A percentile compares a stretch with the other conserved stretches of the same genome.
These are phyloP conservation scores for Drosera capensis DNA, from an alignment of 148 eudicot genomes.

Conservation along the genomic window DNA sequence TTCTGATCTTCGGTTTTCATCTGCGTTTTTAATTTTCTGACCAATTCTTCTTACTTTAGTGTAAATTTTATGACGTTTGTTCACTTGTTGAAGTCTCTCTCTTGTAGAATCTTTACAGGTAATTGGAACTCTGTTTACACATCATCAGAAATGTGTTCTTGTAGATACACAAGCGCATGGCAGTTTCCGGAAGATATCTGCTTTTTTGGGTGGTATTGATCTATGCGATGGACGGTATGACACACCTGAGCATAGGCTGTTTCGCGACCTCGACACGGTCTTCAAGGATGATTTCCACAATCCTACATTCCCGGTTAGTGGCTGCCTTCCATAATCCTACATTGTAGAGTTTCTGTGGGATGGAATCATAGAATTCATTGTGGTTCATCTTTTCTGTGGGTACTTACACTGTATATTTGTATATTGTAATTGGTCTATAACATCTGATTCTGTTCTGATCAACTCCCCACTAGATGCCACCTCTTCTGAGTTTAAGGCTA, in stretches of 20 bases:
- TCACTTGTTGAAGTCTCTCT: constrained; percentile 9
- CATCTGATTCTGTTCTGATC: too few species aligned
- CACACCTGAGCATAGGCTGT: constrained; percentile 89
- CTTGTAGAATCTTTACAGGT: constrained; percentile 32
- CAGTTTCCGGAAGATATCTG: constrained; percentile 73
- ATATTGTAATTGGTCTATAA: too few species aligned
- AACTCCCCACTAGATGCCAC: too few species aligned
- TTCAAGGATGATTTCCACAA: constrained; percentile 75
- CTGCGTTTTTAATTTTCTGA: neutral
- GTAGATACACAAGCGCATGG: constrained; percentile 89
- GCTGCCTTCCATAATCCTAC: neutral
- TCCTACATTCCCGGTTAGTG: constrained; percentile 80
- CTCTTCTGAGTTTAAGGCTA: too few species aligned
- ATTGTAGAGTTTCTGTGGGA: neutral
- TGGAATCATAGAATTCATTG: neutral
- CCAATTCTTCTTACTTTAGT: neutral
- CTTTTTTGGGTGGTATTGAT: constrained; percentile 89
- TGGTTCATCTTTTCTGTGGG: neutral
- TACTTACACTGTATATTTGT: too few species aligned
- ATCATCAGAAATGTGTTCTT: constrained; percentile 98
- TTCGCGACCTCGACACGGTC: constrained; percentile 67
- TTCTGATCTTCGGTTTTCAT: neutral
- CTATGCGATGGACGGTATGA: constrained; percentile 98
- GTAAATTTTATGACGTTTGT: neutral
- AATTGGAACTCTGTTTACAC: constrained; percentile 82